Conservation (phyloP, 148 eudicot genomes). For the Dianthus caryophyllus region DNA sequence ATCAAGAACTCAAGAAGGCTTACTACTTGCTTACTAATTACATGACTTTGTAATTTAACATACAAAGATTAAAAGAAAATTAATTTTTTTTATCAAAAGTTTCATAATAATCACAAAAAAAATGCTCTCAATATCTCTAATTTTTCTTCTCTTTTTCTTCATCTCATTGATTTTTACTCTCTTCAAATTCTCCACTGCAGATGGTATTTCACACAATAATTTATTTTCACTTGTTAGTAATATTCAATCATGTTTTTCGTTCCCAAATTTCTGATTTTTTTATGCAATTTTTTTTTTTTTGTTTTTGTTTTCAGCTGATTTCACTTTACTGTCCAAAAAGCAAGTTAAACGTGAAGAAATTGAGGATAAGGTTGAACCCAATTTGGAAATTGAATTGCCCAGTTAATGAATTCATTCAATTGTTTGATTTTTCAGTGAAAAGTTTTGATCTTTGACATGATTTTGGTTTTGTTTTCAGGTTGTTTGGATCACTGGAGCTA, state of each 20-base stretch:
- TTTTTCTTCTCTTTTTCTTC: conserved; percentile 25
- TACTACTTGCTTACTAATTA: too few species aligned
- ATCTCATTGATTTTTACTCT: conserved; percentile 25
- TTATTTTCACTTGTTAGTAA: too few species aligned
- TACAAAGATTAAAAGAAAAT: too few species aligned
- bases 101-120: background rate
- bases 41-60: too few species aligned
- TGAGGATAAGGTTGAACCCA: conserved; percentile 65
- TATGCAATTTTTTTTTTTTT: background rate
- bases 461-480: conserved; percentile 40
- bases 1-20: too few species aligned
- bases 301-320: conserved; percentile 49
- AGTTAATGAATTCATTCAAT: background rate
- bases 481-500: conserved; percentile 98
- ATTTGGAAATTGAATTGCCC: background rate
- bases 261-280: background rate
- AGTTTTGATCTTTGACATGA: background rate
- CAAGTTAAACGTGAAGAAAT: conserved; percentile 59
- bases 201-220: conserved; percentile 37
- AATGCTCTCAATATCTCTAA: conserved; percentile 17
- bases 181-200: conserved; percentile 49
- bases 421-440: too few species aligned
- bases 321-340: conserved; percentile 61
- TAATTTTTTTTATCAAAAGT: too few species aligned
- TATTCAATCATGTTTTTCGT: too few species aligned